Base-by-base conservation (phyloP, 2,329 filamentous ascomycete species). In the Pseudocercospora vitis region DNA sequence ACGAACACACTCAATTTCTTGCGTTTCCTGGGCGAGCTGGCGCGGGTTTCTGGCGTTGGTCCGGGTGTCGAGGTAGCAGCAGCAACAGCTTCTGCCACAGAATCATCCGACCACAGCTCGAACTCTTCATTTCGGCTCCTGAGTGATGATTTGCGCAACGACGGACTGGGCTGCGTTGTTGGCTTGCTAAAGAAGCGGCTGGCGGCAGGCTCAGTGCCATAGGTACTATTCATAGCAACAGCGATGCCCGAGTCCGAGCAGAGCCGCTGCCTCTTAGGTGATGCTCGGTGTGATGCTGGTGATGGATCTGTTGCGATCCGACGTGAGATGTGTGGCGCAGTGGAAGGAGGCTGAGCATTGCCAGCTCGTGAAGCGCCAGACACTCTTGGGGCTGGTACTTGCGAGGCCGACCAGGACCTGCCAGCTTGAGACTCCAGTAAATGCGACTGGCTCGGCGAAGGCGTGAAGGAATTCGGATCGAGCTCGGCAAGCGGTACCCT, bases 381-480 rank as follows among this genome's bases (percentile, higher is more conserved):
- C 16, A 52, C 31, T 14, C 59, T 53, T 8, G 62, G 52, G 7
- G 57, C 37, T 68, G 73, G n/a, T 23, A 74, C 76, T 48, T 77
- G 73, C 35, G 74, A 77, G 23, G 81, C 75, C 45, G 76, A 73
- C 83, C 83, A 86, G 9, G 79, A 78, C 18, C 67, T 73, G 35
- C 72, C 76, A 46, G 73, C 71, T 64, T 84, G 79, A 35, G 78
- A 73, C 55, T 81, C 73, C 19, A 87, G 70, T 8, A 85, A 68
- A 21, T 75, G 74, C 66, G 83, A 81, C 64, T 87, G 85, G 61
- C 78, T 85, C 16, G 83, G 83, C 7, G 85, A 86, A 18, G 81
- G 82, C 0, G 81, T 84, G 65, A 88, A 83, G 56, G 74, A 79
- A 64, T 88, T 88, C 0, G 83, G 81, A 65, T 87, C 83, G 18